phyloP scores from a whole-genome alignment of 1,284 basidiomycete species.

The Pseudozyma tsukubaensis region DNA sequence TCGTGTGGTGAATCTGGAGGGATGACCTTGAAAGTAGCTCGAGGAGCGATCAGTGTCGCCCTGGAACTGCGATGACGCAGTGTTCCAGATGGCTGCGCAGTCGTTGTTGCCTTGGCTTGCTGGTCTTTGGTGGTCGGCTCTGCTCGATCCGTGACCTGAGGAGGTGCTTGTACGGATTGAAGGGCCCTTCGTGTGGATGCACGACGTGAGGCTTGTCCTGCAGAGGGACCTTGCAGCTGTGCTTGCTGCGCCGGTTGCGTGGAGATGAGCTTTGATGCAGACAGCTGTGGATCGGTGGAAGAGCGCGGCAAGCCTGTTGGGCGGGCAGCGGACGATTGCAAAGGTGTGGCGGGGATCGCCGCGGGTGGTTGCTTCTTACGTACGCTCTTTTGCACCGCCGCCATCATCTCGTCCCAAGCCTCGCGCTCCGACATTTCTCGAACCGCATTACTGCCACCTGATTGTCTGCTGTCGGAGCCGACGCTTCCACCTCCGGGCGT shows the following conservation, averaged over 20 bases:
- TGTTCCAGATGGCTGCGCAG: slow-evolving; percentile 3
- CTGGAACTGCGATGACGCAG: slow-evolving; percentile 18
- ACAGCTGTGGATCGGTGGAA: slow-evolving; percentile 45
- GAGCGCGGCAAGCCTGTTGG: slow-evolving; percentile 32
- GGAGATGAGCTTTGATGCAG: slow-evolving; percentile 28
- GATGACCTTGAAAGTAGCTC: slow-evolving; percentile 24
- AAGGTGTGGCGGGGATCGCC: slow-evolving; percentile 14
- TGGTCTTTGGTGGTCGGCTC: background rate
- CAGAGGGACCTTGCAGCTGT: background rate
- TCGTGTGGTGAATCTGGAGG: slow-evolving; percentile 18
- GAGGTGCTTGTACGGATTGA: slow-evolving; percentile 21
- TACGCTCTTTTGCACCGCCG: slow-evolving; percentile 64
- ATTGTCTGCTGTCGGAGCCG: slow-evolving; percentile 65
- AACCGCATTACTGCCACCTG: slow-evolving; percentile 65
- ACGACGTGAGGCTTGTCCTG: background rate
- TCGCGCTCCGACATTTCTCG: slow-evolving; percentile 66
- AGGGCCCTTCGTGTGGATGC: slow-evolving; percentile 17
- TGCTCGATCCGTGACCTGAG: slow-evolving; percentile 6
- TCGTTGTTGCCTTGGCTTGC: background rate
- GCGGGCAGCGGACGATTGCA: slow-evolving; percentile 12
- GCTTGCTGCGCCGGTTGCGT: slow-evolving; percentile 13
- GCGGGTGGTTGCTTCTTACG: slow-evolving; percentile 51
- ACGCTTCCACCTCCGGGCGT: slow-evolving; percentile 50
- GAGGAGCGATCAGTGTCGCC: slow-evolving; percentile 25
- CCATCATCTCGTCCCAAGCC: slow-evolving; percentile 66